Base-by-base conservation (phyloP, 177 flowering plant species). In the Vitis hybrid region DNA sequence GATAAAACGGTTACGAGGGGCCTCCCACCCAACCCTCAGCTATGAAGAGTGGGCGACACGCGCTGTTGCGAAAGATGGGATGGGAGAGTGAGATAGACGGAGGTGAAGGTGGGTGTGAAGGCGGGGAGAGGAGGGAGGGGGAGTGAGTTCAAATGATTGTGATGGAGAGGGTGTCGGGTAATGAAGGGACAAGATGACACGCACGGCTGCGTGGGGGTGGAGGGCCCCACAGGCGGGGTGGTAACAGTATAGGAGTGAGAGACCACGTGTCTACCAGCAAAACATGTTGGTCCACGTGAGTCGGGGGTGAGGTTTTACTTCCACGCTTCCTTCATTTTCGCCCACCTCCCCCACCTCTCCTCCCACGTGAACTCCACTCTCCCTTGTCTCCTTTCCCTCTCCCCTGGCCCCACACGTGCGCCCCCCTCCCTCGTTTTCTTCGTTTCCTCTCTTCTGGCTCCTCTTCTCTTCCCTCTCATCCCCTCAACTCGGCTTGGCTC, bases 351-450 rank as follows among this genome's bases (percentile, higher is more conserved):
- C 39, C 58, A 52, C 57, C 10, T 48, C 55, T 18, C 48, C 56
- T 21, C 78, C 87, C 90, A 89, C 89, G 88, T 88, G 90, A 81
- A 75, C 69, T 75, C 88, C 91, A 81, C 82, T 76, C 86, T 73
- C 70, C 33, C 29, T 14, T 79, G 79, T 74, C 73, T 72, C 67
- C 74, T 5, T 21, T 60, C 39, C 26, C 62, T 51, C 58, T 49
- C 16, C 48, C 33, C 31, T 21, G 59, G 31, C 7, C 65, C 53
- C 68, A 39, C 59, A 18, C 68, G 33, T 39, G 55, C 65, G 10
- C 49, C 19, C 12, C 22, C 51, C 26, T 53, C 60, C 51, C 39
- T 53, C 49, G 18, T 18, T 66, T 60, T 8, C 67, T 16, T 15
- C 55, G 5, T 21, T 33, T 33, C 45, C 26, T 22, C 18, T 10